Evolutionary conservation across 768 basidiomycete species (phyloP), one percentile per base, ranked within the genome.

Genomic region (Kwoniella botswanensis): DNA sequence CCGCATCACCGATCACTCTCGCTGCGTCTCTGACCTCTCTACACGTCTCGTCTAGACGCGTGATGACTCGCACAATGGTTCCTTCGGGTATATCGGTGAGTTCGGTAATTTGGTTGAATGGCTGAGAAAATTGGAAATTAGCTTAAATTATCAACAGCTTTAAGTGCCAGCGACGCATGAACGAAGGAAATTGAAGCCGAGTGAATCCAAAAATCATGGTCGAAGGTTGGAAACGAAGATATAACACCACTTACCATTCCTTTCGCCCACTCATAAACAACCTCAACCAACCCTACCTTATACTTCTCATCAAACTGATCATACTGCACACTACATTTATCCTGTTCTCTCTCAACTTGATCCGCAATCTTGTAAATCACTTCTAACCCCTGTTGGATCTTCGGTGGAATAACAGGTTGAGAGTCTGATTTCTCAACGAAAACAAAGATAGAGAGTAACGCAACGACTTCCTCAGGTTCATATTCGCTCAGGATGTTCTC

Each of bases 201-300:
- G 10, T 35, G 35, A 7, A 35, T 35, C 35, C 35, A 35, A 5
- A 35, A 7, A 35, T 7, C 35, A 35, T 35, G 35, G 35, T 35
- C 35, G 42, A 70, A 52, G 60, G 63, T 12, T 29, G 61, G 43
- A 60, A 26, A 43, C 26, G 10, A 50, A 17, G 1, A 15, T 5
- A 53, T 2, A 54, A 15, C 10, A 18, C 6, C 15, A 79, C 89
- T 76, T 76, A 96, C 96, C 95, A 96, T 98, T 65, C 97, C 97
- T 82, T 92, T 93, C 0, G 97, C 95, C 97, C 97, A 99, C 83
- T 98, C 97, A 80, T 98, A 98, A 7, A 98, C 97, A 1, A 96
- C 97, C 80, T 99, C 96, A 10, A 93, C 89, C 24, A 99, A 85
- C 7, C 97, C 97, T 71, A 92, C 91, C 82, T 97, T 98, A 76